These are phyloP conservation scores for Knufia petricola DNA, from an alignment of 2,329 filamentous ascomycete genomes.

Conservation along the genomic window DNA sequence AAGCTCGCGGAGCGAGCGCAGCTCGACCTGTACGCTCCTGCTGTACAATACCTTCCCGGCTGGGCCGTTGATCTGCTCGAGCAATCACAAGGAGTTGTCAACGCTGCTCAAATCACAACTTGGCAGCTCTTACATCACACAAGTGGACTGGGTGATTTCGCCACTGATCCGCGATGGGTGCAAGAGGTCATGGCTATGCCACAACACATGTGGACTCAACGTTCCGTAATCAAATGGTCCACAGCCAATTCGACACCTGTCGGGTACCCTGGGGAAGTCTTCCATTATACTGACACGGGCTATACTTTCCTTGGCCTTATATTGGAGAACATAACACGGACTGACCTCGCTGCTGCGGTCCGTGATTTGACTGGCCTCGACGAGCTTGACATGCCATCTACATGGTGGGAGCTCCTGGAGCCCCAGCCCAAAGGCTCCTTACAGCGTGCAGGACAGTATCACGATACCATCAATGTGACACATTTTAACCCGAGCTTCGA, in stretches of 20 bases:
- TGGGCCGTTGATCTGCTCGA: constrained; percentile 8
- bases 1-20: constrained; percentile 8
- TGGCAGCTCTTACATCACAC: constrained; percentile 10
- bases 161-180: constrained; percentile 11
- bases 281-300: constrained; percentile 10
- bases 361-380: constrained; percentile 10
- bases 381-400: constrained; percentile 9
- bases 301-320: constrained; percentile 12
- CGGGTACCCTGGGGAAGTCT: constrained; percentile 7
- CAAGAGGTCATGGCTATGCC: constrained; percentile 9
- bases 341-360: constrained; percentile 10
- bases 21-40: constrained; percentile 9
- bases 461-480: constrained; percentile 8
- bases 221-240: constrained; percentile 8
- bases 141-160: constrained; percentile 12
- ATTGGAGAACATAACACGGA: constrained; percentile 9
- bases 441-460: constrained; percentile 10
- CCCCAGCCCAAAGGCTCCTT: constrained; percentile 5
- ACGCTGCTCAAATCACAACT: constrained; percentile 9
- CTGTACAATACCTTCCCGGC: constrained; percentile 9
- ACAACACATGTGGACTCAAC: constrained; percentile 9
- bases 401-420: constrained; percentile 11
- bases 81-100: constrained; percentile 9
- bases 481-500: constrained; percentile 10
- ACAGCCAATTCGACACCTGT: constrained; percentile 9